phyloP scores from a whole-genome alignment of 805 yeast species.

The Hanseniaspora lindneri region DNA sequence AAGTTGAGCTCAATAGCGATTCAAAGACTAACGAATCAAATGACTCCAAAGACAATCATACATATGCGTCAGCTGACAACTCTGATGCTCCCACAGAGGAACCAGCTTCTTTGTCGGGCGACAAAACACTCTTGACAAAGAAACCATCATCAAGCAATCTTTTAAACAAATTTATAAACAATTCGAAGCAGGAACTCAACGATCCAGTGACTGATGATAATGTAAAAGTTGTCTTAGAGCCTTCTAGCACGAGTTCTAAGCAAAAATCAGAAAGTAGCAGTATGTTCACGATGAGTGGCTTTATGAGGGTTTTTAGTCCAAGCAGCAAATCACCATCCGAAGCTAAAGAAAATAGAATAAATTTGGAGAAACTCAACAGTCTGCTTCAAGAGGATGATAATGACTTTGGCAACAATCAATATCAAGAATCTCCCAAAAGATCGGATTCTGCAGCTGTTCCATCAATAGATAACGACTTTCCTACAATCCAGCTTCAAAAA shows the following conservation, averaged over 20 bases:
- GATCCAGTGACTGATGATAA: background rate
- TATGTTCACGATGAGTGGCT: background rate
- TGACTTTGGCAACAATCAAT: background rate
- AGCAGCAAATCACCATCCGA: background rate
- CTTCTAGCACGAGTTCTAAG: background rate
- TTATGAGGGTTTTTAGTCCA: background rate
- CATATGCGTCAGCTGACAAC: background rate
- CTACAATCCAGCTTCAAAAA: background rate
- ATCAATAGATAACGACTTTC: background rate
- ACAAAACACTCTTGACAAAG: background rate
- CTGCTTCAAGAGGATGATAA: background rate
- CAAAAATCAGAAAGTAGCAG: slow-evolving; percentile 1
- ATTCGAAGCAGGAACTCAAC: background rate
- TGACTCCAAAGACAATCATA: no score
- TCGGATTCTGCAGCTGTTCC: background rate
- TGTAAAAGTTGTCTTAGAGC: background rate
- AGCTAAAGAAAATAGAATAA: background rate
- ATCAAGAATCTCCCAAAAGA: background rate
- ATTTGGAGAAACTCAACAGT: background rate
- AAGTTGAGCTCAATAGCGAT: background rate
- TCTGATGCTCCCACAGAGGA: background rate
- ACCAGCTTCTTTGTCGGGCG: background rate
- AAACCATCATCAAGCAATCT: background rate
- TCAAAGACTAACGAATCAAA: background rate
- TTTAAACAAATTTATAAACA: background rate